phyloP scores from a whole-genome alignment of 805 yeast genomes.

The Scheffersomyces stipitis region DNA sequence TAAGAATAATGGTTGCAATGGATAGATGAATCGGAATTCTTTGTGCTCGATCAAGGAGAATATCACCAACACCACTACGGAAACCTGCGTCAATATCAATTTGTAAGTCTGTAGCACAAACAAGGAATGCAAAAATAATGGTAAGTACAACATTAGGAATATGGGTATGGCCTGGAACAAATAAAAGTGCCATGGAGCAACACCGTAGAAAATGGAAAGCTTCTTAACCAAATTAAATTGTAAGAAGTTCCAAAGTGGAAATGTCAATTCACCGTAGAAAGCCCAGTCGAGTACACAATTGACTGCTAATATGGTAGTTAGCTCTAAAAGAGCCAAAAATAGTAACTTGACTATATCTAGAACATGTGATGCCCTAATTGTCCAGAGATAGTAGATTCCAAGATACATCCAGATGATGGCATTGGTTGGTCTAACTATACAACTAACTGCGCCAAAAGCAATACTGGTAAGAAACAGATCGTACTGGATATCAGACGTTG shows the following conservation, averaged over 20 bases:
- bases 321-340: slow-evolving; percentile 9
- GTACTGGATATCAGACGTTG: slow-evolving; percentile 10
- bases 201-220: slow-evolving; percentile 80
- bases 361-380: neutral
- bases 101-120: slow-evolving; percentile 8
- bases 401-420: slow-evolving; percentile 70
- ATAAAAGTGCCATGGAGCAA: slow-evolving; percentile 83
- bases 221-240: slow-evolving; percentile 76
- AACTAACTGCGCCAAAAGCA: slow-evolving; percentile 56
- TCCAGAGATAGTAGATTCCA: slow-evolving; percentile 40
- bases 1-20: slow-evolving; percentile 73
- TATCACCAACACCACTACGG: slow-evolving; percentile 45
- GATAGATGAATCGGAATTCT: slow-evolving; percentile 87
- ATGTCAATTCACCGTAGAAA: slow-evolving; percentile 55
- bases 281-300: slow-evolving; percentile 53
- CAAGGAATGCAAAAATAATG: slow-evolving; percentile 46
- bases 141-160: slow-evolving; percentile 62
- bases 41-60: slow-evolving; percentile 79
- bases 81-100: slow-evolving; percentile 19
- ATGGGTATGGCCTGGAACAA: slow-evolving; percentile 80
- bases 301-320: slow-evolving; percentile 26
- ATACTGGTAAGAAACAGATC: slow-evolving; percentile 36
- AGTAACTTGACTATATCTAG: neutral
- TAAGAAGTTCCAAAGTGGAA: slow-evolving; percentile 70
- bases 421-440: slow-evolving; percentile 84